These are phyloP conservation scores for Tritrichomonas foetus DNA, from an alignment of 208 protist species.

Conservation along the genomic window DNA sequence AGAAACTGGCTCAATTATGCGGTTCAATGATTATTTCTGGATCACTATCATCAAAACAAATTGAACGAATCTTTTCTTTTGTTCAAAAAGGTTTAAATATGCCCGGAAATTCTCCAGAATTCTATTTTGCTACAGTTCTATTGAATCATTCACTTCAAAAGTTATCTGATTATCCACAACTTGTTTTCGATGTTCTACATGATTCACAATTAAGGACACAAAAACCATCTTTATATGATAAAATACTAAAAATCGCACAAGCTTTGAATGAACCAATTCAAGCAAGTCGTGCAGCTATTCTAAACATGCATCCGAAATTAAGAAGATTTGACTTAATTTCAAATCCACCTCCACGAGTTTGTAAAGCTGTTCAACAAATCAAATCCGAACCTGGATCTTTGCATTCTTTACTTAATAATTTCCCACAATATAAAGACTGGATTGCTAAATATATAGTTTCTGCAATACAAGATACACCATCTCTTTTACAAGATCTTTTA, in stretches of 20 bases:
- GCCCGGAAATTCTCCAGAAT: neutral
- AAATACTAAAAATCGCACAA: neutral
- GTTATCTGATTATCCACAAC: neutral
- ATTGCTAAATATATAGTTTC: neutral
- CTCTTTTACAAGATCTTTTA: neutral
- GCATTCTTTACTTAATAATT: neutral
- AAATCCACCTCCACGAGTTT: neutral
- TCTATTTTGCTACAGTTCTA: neutral
- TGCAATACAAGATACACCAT: neutral
- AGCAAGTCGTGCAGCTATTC: neutral
- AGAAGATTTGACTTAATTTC: neutral
- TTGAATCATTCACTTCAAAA: neutral
- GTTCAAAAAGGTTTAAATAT: neutral
- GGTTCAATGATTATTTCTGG: neutral
- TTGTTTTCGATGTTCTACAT: neutral
- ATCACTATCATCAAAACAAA: neutral
- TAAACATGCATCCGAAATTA: neutral
- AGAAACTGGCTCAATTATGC: neutral
- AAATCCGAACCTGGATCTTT: neutral
- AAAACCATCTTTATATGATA: neutral
- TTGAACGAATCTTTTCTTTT: neutral
- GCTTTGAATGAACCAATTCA: neutral
- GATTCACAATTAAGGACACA: neutral
- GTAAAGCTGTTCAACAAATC: neutral
- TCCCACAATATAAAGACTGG: neutral